Evolutionary conservation across 2,329 filamentous ascomycete genomes (phyloP).

Genomic region (Colletotrichum aenigma): DNA sequence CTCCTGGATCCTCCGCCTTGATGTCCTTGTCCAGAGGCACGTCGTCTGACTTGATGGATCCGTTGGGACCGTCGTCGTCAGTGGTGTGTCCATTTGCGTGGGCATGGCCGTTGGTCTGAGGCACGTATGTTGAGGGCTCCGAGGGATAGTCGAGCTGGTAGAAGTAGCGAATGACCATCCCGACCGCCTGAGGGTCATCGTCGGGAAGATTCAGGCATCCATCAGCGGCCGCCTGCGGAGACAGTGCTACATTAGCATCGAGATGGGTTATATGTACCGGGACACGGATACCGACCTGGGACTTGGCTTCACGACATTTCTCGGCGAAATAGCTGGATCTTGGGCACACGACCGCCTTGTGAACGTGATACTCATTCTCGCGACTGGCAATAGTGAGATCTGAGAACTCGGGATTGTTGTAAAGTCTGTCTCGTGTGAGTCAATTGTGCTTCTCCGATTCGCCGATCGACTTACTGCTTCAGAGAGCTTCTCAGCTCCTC

Average conservation of each 20-base stretch:
- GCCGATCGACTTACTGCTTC: not conserved
- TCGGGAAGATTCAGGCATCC: not conserved
- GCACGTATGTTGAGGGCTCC: not conserved
- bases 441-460: not conserved
- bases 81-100: not conserved
- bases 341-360: slow-evolving; percentile 11
- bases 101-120: not conserved
- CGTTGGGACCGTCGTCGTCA: not conserved
- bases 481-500: slow-evolving; percentile 2
- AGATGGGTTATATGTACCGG: not conserved
- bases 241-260: not conserved
- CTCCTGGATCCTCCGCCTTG: not conserved
- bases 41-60: not conserved
- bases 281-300: not conserved
- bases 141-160: slow-evolving; percentile 6
- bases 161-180: slow-evolving; percentile 1
- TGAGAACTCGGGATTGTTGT: not conserved
- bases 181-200: slow-evolving; percentile 1
- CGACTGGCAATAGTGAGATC: not conserved
- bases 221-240: not conserved
- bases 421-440: not conserved
- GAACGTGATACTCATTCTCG: not conserved
- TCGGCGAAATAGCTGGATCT: not conserved
- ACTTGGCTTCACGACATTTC: not conserved
- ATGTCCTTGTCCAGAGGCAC: not conserved